Conservation (phyloP, 2,329 filamentous ascomycete genomes). For the Pseudocercospora eumusae region DNA sequence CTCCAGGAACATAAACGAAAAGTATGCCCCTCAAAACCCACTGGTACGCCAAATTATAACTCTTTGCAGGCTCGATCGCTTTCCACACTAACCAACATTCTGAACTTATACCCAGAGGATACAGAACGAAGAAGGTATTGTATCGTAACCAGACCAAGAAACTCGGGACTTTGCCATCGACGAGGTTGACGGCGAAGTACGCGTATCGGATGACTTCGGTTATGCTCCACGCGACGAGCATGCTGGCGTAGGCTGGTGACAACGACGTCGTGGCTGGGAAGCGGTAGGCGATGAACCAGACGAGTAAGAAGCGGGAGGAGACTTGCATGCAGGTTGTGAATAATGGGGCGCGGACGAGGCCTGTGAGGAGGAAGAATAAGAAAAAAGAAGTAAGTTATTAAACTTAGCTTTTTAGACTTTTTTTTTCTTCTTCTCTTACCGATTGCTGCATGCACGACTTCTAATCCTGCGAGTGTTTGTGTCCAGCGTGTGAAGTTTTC, state of each 20-base stretch:
- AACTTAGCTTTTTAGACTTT: constrained; percentile 26
- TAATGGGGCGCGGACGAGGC: constrained; percentile 81
- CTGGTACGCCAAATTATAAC: constrained; percentile 55
- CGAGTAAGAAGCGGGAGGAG: constrained; percentile 78
- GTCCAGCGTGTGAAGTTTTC: constrained; percentile 73
- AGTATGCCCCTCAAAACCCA: constrained; percentile 66
- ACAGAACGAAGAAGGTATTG: constrained; percentile 90
- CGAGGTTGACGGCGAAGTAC: constrained; percentile 79
- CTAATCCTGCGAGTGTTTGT: constrained; percentile 79
- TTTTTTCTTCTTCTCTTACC: constrained; percentile 55
- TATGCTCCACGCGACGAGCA: constrained; percentile 84
- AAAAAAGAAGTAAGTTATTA: too few species aligned
- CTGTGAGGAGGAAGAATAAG: constrained; percentile 50
- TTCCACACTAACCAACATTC: constrained; percentile 80
- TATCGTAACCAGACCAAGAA: constrained; percentile 78
- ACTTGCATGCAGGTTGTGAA: constrained; percentile 90
- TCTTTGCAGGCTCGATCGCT: constrained; percentile 61
- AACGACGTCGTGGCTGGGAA: constrained; percentile 66
- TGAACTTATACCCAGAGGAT: constrained; percentile 86
- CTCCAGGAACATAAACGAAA: constrained; percentile 77
- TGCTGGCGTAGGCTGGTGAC: constrained; percentile 67
- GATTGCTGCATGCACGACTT: constrained; percentile 77
- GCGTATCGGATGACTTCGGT: constrained; percentile 93
- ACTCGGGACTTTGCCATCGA: constrained; percentile 57
- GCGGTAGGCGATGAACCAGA: constrained; percentile 77